A percentile compares a stretch with the other conserved stretches of the same genome.
Conservation (phyloP, 352 stramenopile species). For the Phytophthora brassicae region DNA sequence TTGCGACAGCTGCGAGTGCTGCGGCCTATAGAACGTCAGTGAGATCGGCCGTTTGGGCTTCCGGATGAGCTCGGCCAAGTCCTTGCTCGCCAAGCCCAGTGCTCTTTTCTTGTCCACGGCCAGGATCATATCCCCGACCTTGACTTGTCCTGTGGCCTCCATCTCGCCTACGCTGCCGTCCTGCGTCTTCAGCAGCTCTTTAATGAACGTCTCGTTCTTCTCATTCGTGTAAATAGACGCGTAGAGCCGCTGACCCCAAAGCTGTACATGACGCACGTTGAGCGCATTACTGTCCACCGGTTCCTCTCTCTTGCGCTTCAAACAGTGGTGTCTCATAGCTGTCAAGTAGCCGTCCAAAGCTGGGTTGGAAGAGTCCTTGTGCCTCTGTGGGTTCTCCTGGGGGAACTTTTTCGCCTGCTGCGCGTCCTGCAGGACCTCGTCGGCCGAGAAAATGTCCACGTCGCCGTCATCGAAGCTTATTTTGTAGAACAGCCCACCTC, state of each 20-base stretch:
- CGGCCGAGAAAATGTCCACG: conserved; percentile 64
- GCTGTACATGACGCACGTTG: conserved; percentile 33
- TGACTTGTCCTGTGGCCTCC: conserved; percentile 53
- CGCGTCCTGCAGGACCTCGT: conserved; percentile 55
- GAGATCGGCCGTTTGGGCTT: conserved; percentile 41
- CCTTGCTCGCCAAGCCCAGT: conserved; percentile 36
- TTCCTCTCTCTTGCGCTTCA: conserved; percentile 53
- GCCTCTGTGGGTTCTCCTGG: conserved; percentile 28
- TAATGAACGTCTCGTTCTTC: conserved; percentile 48
- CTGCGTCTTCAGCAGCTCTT: conserved; percentile 51
- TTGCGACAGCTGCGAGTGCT: conserved; percentile 1
- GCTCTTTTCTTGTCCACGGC: conserved; percentile 42
- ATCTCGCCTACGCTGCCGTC: conserved; percentile 60
- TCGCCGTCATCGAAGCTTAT: conserved; percentile 83
- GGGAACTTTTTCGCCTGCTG: conserved; percentile 31
- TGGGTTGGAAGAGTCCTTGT: conserved; percentile 1
- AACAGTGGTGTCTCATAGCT: conserved; percentile 28
- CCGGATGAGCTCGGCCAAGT: conserved; percentile 59
- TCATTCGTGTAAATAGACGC: conserved; percentile 62
- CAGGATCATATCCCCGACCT: conserved; percentile 55
- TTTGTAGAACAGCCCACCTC: conserved; percentile 67
- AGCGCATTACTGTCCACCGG: neutral
- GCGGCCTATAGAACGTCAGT: conserved; percentile 46
- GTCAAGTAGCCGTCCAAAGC: conserved; percentile 23
- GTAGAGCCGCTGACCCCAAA: conserved; percentile 70